Evolutionary conservation across 2,329 filamentous ascomycete species (phyloP), one percentile per base, ranked within the genome.

Genomic region (Beauveria varroae): DNA sequence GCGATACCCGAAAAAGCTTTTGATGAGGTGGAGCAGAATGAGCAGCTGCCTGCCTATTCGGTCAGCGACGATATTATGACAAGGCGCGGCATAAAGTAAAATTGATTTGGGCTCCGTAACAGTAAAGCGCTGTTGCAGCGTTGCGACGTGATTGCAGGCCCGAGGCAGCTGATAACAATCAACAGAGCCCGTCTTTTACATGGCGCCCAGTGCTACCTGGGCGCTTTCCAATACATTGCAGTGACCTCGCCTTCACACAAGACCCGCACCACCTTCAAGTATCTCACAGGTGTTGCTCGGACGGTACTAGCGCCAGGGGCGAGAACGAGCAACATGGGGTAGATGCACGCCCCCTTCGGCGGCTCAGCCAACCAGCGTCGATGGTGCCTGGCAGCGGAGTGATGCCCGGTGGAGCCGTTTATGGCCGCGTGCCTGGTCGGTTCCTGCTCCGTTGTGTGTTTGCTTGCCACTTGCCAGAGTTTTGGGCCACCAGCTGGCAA

Each of bases 221-320:
- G 26, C 41, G 28, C 26, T 22, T 26, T 12, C 41, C 10, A 37
- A 30, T 60, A 53, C 57, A 44, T 44, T 8, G 6, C 18, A 44
- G 49, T 34, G 40, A 60, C 57, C 26, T 60, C 8, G 5, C 9
- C 30, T 18, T 20, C n/a, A 7, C 7, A 8, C n/a, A 20, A 7
- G 41, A 43, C 9, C 3, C n/a, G 50, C 28, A 14, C 40, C 28
- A 26, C 5, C 7, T 7, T n/a, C 34, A 52, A 34, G 57, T 59
- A 52, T 2, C 37, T 44, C 57, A 18, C 16, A 37, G 26, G 57
- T 54, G 8, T 26, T 60, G n/a, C 57, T 40, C 20, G 40, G 40
- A 53, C 28, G 9, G 57, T 46, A 55, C 60, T 62, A 62, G 61
- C 56, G 61, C 61, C 61, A 62, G 61, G 61, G 61, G 56, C 46